Base-by-base conservation (phyloP, 345 rosid species). In the Erysimum cheiranthoides region DNA sequence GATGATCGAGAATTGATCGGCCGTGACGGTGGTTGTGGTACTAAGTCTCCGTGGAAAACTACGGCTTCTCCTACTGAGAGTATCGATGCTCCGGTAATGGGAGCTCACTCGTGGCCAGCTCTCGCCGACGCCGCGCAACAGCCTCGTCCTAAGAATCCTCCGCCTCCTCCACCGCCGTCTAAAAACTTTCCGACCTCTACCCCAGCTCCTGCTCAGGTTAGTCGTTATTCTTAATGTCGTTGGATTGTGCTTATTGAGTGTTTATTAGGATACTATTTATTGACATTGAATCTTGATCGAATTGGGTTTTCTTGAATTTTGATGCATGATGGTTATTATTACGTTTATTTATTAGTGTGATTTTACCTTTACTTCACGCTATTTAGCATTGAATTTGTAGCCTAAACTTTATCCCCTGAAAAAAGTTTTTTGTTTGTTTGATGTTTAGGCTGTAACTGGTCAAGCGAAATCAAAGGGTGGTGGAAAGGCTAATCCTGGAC, bases 101-200 rank as follows among this genome's bases (percentile, higher is more conserved):
- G 91, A 6, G 84, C 89, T 49, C 89, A 90, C 60, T 82, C 93
- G 10, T 91, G 98, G 98, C 98, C 97, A 16, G 92, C 97, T 3
- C 95, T 94, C 25, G 81, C 85, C 39, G 92, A 88, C 51, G 87
- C 68, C 3, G 67, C 87, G 8, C 96, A 85, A 14, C 92, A 84
- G 16, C 81, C 74, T 32, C 88, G 86, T 38, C 75, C 89, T 2
- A 85, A 78, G 77, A 78, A 35, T 68, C 56, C 77, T 27, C 64
- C 73, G 50, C 49, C 66, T 43, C 49, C 75, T 9, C 83, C 70
- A 28, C 84, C 54, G 54, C 65, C 79, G 47, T 62, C 79, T 64
- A 80, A 79, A 5, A 32, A 13, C 42, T 2, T 74, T 30, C 73
- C 73, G 10, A 9, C 78, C 12, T 67, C 82, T 7, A 46, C 10